Evolutionary conservation across 2,329 filamentous ascomycete genomes (phyloP).

Genomic region (Thielaviopsis ethacetica): DNA sequence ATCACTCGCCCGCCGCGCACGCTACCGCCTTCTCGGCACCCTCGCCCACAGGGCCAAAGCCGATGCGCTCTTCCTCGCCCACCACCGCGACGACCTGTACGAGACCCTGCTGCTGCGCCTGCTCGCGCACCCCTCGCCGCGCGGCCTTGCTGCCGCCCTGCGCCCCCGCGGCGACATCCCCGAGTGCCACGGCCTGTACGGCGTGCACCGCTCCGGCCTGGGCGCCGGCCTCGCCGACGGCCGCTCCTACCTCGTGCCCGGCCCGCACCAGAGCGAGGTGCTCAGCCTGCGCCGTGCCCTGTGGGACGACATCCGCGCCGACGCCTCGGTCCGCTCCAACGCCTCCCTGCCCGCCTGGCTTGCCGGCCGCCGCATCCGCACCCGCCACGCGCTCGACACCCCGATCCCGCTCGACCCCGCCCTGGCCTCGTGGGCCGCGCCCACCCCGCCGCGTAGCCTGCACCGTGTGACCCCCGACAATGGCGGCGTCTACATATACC

Average conservation of each 20-base stretch:
- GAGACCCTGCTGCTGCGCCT: slow-evolving; percentile 79
- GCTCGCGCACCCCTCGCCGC: slow-evolving; percentile 45
- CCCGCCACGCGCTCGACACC: neutral
- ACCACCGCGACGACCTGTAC: slow-evolving; percentile 81
- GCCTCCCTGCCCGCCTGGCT: no score
- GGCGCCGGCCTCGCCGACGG: slow-evolving; percentile 27
- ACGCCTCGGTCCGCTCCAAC: neutral
- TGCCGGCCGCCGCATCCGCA: no score
- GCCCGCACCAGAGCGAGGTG: slow-evolving; percentile 18
- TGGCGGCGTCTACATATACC: slow-evolving; percentile 49
- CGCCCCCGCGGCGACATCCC: slow-evolving; percentile 52
- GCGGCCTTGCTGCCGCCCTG: slow-evolving; percentile 55
- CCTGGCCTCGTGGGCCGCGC: no score
- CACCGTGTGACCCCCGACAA: slow-evolving; percentile 31
- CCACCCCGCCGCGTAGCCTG: no score
- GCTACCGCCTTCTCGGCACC: slow-evolving; percentile 55
- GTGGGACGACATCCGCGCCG: neutral
- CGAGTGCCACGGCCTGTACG: slow-evolving; percentile 62
- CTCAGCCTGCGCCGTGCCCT: slow-evolving; percentile 16
- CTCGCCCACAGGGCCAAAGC: slow-evolving; percentile 38
- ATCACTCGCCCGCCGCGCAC: slow-evolving; percentile 52
- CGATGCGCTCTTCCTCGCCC: slow-evolving; percentile 55
- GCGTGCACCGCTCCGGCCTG: slow-evolving; percentile 50
- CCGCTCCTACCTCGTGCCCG: slow-evolving; percentile 24
- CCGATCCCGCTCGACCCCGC: no score